A percentile compares a stretch with the other conserved stretches of the same genome.
Conservation (phyloP, 495 filamentous ascomycete genomes). For the Lasiosphaeria miniovina region DNA sequence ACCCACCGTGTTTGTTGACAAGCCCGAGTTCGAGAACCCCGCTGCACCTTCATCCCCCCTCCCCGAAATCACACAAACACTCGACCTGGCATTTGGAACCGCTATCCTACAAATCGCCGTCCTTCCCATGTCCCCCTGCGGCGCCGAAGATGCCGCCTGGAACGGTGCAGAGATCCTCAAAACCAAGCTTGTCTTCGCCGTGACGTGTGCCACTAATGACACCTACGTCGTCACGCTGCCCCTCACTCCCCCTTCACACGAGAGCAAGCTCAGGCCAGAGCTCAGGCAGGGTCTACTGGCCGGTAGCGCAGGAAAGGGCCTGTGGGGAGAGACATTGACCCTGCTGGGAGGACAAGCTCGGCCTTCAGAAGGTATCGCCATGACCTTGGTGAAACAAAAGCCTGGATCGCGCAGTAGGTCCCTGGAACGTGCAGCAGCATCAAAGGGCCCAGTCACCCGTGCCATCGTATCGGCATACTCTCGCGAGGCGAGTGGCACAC, state of each 20-base stretch:
- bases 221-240: conserved; percentile 71
- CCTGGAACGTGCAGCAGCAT: conserved; percentile 28
- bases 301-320: conserved; percentile 48
- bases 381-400: conserved; percentile 58
- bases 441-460: conserved; percentile 18
- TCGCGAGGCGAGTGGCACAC: conserved; percentile 59
- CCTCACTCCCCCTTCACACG: conserved; percentile 66
- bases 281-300: conserved; percentile 43
- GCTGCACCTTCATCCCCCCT: conserved; percentile 39
- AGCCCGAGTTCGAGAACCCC: conserved; percentile 46
- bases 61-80: conserved; percentile 57
- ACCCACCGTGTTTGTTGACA: conserved; percentile 32
- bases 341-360: conserved; percentile 57
- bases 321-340: conserved; percentile 61
- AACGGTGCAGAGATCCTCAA: conserved; percentile 59
- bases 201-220: conserved; percentile 66
- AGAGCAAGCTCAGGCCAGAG: conserved; percentile 48
- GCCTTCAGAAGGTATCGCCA: conserved; percentile 61
- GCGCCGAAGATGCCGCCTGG: conserved; percentile 47
- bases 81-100: conserved; percentile 66
- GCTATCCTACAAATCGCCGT: conserved; percentile 59
- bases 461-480: conserved; percentile 56
- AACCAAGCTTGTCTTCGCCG: conserved; percentile 64
- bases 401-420: conserved; percentile 33
- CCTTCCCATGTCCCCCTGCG: conserved; percentile 47